Evolutionary conservation across 1,284 basidiomycete genomes (phyloP).

Genomic region (Trichosporon asahii): DNA sequence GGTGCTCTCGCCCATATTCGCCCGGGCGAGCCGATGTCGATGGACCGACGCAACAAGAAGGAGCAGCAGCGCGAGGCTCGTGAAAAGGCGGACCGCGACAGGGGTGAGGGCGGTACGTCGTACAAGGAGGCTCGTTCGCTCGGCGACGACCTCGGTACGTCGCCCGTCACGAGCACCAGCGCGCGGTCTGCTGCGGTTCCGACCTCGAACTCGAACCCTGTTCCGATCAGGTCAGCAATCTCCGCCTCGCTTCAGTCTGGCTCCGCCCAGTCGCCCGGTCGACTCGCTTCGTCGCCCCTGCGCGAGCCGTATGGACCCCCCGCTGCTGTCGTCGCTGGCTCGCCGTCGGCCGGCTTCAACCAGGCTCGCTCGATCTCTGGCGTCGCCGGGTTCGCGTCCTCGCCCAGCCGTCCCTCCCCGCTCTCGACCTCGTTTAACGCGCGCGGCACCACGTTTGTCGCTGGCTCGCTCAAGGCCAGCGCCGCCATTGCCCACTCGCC

Average conservation of each 20-base stretch:
- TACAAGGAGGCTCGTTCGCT: slow-evolving; percentile 13
- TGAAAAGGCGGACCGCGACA: slow-evolving; percentile 25
- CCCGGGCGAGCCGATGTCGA: slow-evolving; percentile 86
- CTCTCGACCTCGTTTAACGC: slow-evolving; percentile 42
- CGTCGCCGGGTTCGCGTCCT: slow-evolving; percentile 39
- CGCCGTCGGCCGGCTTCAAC: slow-evolving; percentile 44
- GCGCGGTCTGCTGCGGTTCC: slow-evolving; percentile 13
- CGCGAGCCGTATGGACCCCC: slow-evolving; percentile 48
- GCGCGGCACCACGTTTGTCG: slow-evolving; percentile 35
- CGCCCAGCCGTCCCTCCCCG: slow-evolving; percentile 43
- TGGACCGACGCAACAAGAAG: slow-evolving; percentile 98
- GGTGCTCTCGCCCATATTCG: slow-evolving; percentile 83
- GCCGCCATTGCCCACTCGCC: slow-evolving; percentile 33
- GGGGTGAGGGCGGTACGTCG: neutral
- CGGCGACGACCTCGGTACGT: slow-evolving; percentile 19
- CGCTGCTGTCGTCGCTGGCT: slow-evolving; percentile 35
- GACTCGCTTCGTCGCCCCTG: slow-evolving; percentile 40
- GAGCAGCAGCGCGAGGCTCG: slow-evolving; percentile 71
- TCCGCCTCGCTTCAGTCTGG: slow-evolving; percentile 39
- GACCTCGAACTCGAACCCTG: slow-evolving; percentile 30
- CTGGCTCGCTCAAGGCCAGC: slow-evolving; percentile 39
- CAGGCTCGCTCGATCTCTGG: slow-evolving; percentile 26
- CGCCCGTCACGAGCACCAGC: slow-evolving; percentile 6
- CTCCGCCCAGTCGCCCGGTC: slow-evolving; percentile 21
- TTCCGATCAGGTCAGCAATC: slow-evolving; percentile 46